Percentiles rank a stretch among this genome's conserved stretches.
phyloP scores from a whole-genome alignment of 2,329 filamentous ascomycete species.

The Penicillium polonicum region DNA sequence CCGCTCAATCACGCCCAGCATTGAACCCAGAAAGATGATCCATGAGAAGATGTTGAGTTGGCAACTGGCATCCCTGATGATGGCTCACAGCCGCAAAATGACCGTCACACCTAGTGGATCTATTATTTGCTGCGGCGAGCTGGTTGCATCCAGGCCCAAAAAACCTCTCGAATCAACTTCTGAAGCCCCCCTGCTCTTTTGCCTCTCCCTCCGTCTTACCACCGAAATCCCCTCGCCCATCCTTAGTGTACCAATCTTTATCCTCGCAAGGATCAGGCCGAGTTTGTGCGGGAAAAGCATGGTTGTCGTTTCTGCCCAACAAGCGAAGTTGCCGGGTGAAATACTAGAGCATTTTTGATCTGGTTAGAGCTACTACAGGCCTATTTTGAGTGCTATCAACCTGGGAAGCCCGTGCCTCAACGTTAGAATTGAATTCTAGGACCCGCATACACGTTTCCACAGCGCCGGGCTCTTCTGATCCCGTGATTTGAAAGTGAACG shows the following conservation, averaged over 20 bases:
- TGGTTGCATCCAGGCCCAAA: conserved; percentile 17
- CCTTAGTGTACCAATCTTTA: conserved; percentile 26
- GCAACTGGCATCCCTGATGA: conserved; percentile 29
- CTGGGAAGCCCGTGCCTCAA: conserved; percentile 23
- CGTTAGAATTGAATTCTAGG: conserved; percentile 42
- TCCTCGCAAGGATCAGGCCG: conserved; percentile 29
- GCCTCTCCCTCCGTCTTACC: conserved; percentile 27
- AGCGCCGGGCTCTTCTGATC: conserved; percentile 38
- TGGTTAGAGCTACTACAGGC: conserved; percentile 3
- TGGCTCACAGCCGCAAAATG: conserved; percentile 24
- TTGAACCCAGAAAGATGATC: conserved; percentile 23
- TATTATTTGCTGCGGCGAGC: conserved; percentile 17
- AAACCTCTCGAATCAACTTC: conserved; percentile 28
- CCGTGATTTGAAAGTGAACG: conserved; percentile 40
- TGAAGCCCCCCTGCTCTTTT: conserved; percentile 28
- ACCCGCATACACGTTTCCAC: conserved; percentile 40
- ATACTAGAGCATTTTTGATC: conserved; percentile 1
- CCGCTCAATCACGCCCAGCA: conserved; percentile 20
- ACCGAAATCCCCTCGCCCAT: conserved; percentile 20
- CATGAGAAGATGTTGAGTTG: conserved; percentile 31
- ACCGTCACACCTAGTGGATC: conserved; percentile 21
- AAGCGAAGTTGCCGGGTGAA: conserved; percentile 16
- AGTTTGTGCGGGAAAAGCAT: conserved; percentile 14
- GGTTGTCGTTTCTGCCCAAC: conserved; percentile 25
- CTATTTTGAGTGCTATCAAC: conserved; percentile 10